Conservation (phyloP, 2,329 filamentous ascomycete species). For the Pleurostoma richardsiae region DNA sequence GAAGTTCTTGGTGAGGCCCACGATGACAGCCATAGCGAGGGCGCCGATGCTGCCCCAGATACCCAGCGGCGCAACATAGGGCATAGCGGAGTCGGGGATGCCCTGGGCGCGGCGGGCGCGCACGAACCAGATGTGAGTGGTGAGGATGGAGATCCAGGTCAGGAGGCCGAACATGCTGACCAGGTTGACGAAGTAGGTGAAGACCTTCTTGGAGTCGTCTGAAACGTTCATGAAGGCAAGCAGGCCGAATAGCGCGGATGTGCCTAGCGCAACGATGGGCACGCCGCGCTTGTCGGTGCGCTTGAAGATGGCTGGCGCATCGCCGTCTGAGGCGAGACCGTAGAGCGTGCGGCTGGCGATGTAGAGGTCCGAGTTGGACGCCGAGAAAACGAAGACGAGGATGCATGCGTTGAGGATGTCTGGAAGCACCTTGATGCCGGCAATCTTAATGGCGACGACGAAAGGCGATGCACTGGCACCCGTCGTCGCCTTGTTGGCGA, state of each 20-base stretch:
- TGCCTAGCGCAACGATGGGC: slow-evolving; percentile 58
- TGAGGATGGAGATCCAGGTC: slow-evolving; percentile 63
- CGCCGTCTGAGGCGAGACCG: slow-evolving; percentile 30
- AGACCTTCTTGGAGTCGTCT: slow-evolving; percentile 50
- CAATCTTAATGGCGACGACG: slow-evolving; percentile 65
- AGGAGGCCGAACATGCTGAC: slow-evolving; percentile 62
- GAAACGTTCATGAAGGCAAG: slow-evolving; percentile 65
- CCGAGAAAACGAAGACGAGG: slow-evolving; percentile 9
- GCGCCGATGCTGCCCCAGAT: slow-evolving; percentile 62
- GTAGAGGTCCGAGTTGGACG: slow-evolving; percentile 10
- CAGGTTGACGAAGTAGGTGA: slow-evolving; percentile 63
- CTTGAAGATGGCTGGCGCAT: slow-evolving; percentile 68
- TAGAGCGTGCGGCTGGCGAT: slow-evolving; percentile 11
- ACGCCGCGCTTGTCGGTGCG: slow-evolving; percentile 68
- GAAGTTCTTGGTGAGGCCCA: slow-evolving; percentile 80
- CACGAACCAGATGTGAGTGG: slow-evolving; percentile 64
- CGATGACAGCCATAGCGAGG: slow-evolving; percentile 65
- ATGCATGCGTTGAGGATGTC: slow-evolving; percentile 9
- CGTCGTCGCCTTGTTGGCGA: slow-evolving; percentile 46
- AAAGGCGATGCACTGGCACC: slow-evolving; percentile 65
- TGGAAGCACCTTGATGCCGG: slow-evolving; percentile 44
- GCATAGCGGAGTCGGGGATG: slow-evolving; percentile 48
- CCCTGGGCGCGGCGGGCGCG: slow-evolving; percentile 56
- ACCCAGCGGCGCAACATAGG: slow-evolving; percentile 69
- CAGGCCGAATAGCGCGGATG: slow-evolving; percentile 58